These are phyloP conservation scores for Gastrolobium villosum DNA, from an alignment of 306 rosid species.

Conservation along the genomic window DNA sequence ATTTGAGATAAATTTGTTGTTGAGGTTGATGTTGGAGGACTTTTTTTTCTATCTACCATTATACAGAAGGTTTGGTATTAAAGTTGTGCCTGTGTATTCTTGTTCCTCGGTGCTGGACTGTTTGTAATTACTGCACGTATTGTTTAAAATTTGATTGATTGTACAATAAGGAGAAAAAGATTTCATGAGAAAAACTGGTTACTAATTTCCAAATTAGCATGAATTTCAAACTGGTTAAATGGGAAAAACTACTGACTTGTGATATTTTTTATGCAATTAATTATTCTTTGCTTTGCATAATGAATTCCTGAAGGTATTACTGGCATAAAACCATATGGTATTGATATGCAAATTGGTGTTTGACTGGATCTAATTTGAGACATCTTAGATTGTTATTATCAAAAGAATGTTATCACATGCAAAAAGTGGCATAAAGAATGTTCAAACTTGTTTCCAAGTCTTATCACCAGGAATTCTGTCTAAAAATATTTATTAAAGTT, in stretches of 20 bases:
- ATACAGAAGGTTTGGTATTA: too few relatives aligned
- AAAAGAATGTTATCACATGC: not conserved
- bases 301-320: too few relatives aligned
- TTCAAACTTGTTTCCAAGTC: constrained; percentile 14
- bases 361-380: not conserved
- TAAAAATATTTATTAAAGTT: constrained; percentile 13
- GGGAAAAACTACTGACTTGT: too few relatives aligned
- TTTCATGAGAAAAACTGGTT: not conserved
- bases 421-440: not conserved
- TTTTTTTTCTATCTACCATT: too few relatives aligned
- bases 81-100: too few relatives aligned
- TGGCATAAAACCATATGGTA: not conserved
- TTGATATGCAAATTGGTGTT: not conserved
- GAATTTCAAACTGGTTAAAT: not conserved
- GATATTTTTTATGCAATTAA: too few relatives aligned
- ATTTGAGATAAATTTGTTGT: too few relatives aligned
- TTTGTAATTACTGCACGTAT: not conserved
- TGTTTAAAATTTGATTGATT: not conserved
- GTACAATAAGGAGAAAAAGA: not conserved
- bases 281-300: too few relatives aligned
- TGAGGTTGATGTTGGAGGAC: too few relatives aligned
- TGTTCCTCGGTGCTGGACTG: not conserved
- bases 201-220: not conserved
- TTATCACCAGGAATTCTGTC: not conserved
- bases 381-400: constrained; percentile 6